Conservation (phyloP, 305 asterid species). For the Fraxinus paxiana region DNA sequence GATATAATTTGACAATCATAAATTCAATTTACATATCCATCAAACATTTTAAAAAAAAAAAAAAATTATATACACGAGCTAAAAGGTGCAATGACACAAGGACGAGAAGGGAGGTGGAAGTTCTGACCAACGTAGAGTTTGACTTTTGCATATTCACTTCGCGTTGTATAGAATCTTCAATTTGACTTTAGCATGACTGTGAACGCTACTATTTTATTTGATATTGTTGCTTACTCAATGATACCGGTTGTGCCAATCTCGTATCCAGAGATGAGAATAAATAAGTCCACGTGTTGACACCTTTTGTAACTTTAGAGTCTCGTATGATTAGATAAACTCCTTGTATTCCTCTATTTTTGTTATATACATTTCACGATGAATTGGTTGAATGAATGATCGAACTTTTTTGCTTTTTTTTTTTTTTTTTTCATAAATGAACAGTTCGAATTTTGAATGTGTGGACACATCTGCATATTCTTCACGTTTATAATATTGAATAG, state of each 20-base stretch:
- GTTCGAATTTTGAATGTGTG: neutral
- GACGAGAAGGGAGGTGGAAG: neutral
- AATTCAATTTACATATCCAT: neutral
- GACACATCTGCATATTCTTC: neutral
- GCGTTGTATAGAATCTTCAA: neutral
- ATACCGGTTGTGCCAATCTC: neutral
- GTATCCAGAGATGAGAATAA: neutral
- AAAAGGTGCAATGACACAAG: neutral
- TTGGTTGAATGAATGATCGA: neutral
- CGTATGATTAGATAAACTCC: neutral
- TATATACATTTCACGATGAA: neutral
- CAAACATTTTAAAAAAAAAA: too few relatives aligned
- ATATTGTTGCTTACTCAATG: neutral
- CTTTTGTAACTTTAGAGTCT: neutral
- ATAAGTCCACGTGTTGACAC: neutral
- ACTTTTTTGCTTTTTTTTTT: too few relatives aligned
- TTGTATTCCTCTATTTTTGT: neutral
- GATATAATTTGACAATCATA: neutral
- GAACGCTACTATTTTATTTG: neutral
- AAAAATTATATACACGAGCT: neutral
- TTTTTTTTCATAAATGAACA: neutral
- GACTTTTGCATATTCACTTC: neutral
- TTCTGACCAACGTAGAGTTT: neutral
- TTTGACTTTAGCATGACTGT: neutral
- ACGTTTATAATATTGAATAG: neutral